Evolutionary conservation across 495 filamentous ascomycete genomes (phyloP).

Genomic region (Annulohypoxylon bovei): DNA sequence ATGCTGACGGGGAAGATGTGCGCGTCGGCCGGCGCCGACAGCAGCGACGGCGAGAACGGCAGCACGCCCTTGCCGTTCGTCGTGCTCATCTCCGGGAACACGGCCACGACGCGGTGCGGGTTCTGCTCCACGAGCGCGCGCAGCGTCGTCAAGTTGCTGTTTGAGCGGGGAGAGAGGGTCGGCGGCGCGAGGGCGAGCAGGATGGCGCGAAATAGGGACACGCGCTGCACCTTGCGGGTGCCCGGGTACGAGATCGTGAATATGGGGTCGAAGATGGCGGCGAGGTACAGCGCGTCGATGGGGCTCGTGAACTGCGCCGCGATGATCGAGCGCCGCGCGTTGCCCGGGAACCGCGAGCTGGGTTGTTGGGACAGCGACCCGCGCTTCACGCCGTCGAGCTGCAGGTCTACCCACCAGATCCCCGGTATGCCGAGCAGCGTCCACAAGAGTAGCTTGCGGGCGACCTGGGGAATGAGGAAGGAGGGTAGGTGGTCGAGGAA

Average conservation of each 20-base stretch:
- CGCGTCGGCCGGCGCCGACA: slow-evolving; percentile 67
- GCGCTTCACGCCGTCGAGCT: slow-evolving; percentile 93
- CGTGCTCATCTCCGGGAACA: slow-evolving; percentile 93
- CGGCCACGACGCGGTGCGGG: slow-evolving; percentile 77
- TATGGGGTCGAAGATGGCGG: slow-evolving; percentile 94
- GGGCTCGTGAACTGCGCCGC: slow-evolving; percentile 91
- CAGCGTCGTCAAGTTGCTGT: slow-evolving; percentile 64
- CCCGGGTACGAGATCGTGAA: slow-evolving; percentile 85
- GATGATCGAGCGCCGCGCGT: slow-evolving; percentile 72
- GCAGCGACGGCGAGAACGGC: slow-evolving; percentile 77
- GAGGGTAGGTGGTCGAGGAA: slow-evolving; percentile 82
- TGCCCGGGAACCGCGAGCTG: slow-evolving; percentile 74
- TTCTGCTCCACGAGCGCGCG: slow-evolving; percentile 69
- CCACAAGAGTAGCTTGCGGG: slow-evolving; percentile 88
- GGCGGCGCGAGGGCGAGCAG: slow-evolving; percentile 74
- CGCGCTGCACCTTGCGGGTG: slow-evolving; percentile 74
- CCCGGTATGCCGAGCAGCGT: slow-evolving; percentile 83
- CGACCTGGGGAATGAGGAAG: slow-evolving; percentile 69
- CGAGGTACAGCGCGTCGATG: slow-evolving; percentile 93
- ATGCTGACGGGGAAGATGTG: slow-evolving; percentile 90
- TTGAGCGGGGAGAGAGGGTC: slow-evolving; percentile 56
- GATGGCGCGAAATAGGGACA: slow-evolving; percentile 80
- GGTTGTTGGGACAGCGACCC: slow-evolving; percentile 72
- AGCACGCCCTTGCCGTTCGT: slow-evolving; percentile 94
- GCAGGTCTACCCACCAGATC: slow-evolving; percentile 97